Base-by-base conservation (phyloP, 2,329 filamentous ascomycete species). In the Pseudogymnoascus sp. region DNA sequence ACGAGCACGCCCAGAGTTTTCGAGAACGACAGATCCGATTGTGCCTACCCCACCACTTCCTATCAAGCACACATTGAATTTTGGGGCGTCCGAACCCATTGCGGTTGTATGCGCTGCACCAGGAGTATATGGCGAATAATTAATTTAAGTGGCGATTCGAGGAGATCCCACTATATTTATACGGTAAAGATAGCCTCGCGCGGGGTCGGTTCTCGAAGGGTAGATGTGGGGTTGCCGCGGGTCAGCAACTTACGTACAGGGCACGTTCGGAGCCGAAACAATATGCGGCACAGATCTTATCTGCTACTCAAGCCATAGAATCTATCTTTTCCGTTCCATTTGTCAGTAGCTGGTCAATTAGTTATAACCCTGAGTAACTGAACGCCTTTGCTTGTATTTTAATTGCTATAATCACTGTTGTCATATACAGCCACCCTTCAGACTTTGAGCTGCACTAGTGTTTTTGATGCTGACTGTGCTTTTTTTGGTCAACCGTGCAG, bases 11-110 rank as follows among this genome's bases (percentile, higher is more conserved):
- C 68, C 66, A 31, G 68, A 68, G 6, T 26, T 42, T 37, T 70
- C 67, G n/a, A 70, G 61, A 40, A 70, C 69, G 16, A 68, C 69
- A 3, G 67, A 68, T 11, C 66, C 68, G 63, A 70, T 67, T 5
- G 68, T 71, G 4, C 69, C 69, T n/a, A 71, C 68, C n/a, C 66
- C 67, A 6, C 69, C 69, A 59, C 65, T 66, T 4, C 69, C 69
- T 2, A 70, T 63, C 1, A 71, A 63, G 7, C 70, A 66, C 11
- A 71, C 64, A 50, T 68, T 69, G 10, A 59, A 33, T 61, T 67
- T 56, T 33, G 50, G 50, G 16, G 50, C 29, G 50, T 56, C 10
- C 16, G 50, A 56, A 33, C 50, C 50, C 50, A 56, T 56, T 21
- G 50, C 16, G 16, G 50, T 35, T 35, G 16, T 33, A 33, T 56